A percentile compares a stretch with the other conserved stretches of the same genome.
Conservation (phyloP, 2,329 filamentous ascomycete species). For the Cladosporium sp. region DNA sequence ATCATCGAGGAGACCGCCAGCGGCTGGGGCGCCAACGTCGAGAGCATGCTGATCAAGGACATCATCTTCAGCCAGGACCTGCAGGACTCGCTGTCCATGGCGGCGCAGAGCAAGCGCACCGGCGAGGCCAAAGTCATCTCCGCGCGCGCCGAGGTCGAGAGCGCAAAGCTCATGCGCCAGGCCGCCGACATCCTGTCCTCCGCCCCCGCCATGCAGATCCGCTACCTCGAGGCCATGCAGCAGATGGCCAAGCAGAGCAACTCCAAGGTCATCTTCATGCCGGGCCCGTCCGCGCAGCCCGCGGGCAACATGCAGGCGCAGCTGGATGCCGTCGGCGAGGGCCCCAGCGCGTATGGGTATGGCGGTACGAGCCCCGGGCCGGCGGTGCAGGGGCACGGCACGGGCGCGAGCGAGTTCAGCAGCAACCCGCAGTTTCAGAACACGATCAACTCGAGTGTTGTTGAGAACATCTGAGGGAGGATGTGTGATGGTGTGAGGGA, state of each 20-base stretch:
- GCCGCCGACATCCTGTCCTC: conserved; percentile 89
- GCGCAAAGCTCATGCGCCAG: conserved; percentile 82
- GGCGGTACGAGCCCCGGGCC: conserved; percentile 13
- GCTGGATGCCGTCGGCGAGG: conserved; percentile 49
- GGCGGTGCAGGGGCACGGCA: conserved; percentile 7
- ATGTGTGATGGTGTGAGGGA: background rate
- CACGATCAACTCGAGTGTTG: conserved; percentile 72
- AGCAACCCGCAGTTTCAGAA: conserved; percentile 51
- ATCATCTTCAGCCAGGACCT: conserved; percentile 95
- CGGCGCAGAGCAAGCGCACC: conserved; percentile 95
- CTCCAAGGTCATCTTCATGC: conserved; percentile 80
- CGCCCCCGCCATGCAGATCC: conserved; percentile 95
- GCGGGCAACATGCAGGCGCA: conserved; percentile 41
- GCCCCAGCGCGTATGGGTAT: conserved; percentile 43
- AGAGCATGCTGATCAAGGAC: conserved; percentile 99
- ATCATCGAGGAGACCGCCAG: conserved; percentile 94
- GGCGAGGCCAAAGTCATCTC: conserved; percentile 98
- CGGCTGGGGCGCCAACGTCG: conserved; percentile 92
- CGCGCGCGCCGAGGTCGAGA: conserved; percentile 92
- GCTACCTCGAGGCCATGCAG: conserved; percentile 98
- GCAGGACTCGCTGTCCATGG: conserved; percentile 95
- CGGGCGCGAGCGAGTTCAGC: conserved; percentile 30
- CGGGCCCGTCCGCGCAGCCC: conserved; percentile 31
- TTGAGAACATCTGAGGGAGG: conserved; percentile 73
- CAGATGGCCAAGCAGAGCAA: conserved; percentile 94